Conservation (phyloP, 179 eudicot species). For the Beta corolliflora region DNA sequence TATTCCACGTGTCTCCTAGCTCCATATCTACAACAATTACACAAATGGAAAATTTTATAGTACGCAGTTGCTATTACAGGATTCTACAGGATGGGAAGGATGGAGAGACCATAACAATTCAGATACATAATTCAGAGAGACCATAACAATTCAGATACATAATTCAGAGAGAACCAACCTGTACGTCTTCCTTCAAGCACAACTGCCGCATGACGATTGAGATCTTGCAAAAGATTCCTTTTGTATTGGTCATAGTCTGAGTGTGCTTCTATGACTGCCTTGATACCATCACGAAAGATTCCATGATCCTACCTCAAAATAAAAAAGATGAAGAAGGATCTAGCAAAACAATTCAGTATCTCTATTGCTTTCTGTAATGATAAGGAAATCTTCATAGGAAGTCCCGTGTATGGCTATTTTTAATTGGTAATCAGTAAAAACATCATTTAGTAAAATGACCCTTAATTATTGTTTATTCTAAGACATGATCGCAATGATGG, state of each 20-base stretch:
- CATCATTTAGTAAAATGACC: no score
- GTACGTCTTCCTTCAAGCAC: constrained; percentile 76
- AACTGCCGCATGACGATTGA: constrained; percentile 81
- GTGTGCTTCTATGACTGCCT: constrained; percentile 50
- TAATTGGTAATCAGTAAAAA: no score
- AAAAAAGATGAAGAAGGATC: neutral
- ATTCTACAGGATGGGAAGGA: no score
- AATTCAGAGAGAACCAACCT: constrained; percentile 38
- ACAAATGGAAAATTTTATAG: neutral
- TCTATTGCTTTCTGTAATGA: no score
- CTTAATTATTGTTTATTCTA: no score
- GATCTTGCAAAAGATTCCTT: constrained; percentile 61
- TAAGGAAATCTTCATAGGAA: no score
- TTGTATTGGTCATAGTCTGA: constrained; percentile 59
- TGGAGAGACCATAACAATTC: neutral
- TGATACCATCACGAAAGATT: constrained; percentile 41
- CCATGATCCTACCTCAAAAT: constrained; percentile 59
- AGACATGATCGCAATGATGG: no score
- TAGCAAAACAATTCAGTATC: no score
- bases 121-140: neutral
- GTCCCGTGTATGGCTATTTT: no score
- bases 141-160: neutral
- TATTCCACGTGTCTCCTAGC: constrained; percentile 56
- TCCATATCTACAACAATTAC: constrained; percentile 49
- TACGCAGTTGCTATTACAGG: neutral